Percentiles rank a stretch among this genome's conserved stretches.
Conservation (phyloP, 2,329 filamentous ascomycete genomes). For the Stachybotrys chartarum region DNA sequence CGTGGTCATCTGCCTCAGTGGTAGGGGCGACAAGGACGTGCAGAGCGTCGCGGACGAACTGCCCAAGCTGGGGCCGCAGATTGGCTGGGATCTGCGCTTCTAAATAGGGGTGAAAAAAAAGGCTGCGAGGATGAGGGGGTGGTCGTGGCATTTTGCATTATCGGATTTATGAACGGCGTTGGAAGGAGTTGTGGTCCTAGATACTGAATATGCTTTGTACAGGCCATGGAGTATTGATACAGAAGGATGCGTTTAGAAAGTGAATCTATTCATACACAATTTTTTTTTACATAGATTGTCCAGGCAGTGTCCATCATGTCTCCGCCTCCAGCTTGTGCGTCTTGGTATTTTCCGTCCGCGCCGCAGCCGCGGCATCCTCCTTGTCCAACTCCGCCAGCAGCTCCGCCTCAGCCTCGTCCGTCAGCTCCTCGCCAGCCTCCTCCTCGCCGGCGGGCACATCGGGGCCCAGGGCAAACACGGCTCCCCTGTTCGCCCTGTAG, state of each 20-base stretch:
- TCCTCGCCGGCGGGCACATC: conserved; percentile 29
- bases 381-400: conserved; percentile 25
- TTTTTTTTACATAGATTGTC: not conserved
- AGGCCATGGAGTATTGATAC: conserved; percentile 1
- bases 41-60: conserved; percentile 96
- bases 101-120: conserved; percentile 19
- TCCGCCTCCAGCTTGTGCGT: not conserved
- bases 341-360: no score
- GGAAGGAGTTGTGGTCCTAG: no score
- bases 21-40: conserved; percentile 95
- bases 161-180: not conserved
- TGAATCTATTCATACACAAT: not conserved
- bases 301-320: not conserved
- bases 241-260: not conserved
- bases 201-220: not conserved
- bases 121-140: not conserved
- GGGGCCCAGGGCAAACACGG: conserved; percentile 34
- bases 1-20: conserved; percentile 88
- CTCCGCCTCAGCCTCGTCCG: conserved; percentile 27
- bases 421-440: conserved; percentile 30
- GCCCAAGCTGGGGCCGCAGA: conserved; percentile 79
- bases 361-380: conserved; percentile 6
- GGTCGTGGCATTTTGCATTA: not conserved
- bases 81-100: conserved; percentile 66
- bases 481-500: conserved; percentile 27